Conservation (phyloP, 2,329 filamentous ascomycete species). For the Colletotrichum lindemuthianum region DNA sequence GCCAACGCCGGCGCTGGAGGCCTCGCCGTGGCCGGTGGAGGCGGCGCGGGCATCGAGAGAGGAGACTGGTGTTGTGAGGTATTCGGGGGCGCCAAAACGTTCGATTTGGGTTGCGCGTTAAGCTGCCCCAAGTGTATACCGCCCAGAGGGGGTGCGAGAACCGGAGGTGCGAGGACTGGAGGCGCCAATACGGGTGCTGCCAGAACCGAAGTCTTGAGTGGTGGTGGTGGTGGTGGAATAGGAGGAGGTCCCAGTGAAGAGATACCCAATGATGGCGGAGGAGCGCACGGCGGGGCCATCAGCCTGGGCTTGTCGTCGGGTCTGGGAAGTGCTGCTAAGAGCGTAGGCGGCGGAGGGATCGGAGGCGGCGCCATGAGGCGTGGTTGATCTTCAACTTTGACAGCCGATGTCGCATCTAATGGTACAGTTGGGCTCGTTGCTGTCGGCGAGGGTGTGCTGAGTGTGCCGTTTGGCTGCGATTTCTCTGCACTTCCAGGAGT, state of each 20-base stretch:
- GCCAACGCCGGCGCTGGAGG: constrained; percentile 36
- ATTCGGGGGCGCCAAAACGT: constrained; percentile 57
- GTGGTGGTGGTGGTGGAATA: constrained; percentile 23
- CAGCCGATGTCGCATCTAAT: not conserved
- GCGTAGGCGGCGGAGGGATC: constrained; percentile 26
- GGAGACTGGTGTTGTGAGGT: constrained; percentile 50
- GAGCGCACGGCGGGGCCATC: constrained; percentile 33
- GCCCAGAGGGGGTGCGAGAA: constrained; percentile 49
- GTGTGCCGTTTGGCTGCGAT: not conserved
- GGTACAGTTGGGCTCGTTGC: not conserved
- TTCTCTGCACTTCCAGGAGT: constrained; percentile 1
- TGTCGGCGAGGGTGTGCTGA: constrained; percentile 4
- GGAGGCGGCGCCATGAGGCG: constrained; percentile 25
- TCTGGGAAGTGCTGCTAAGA: constrained; percentile 40
- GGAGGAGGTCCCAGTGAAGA: constrained; percentile 21
- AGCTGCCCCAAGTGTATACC: constrained; percentile 41
- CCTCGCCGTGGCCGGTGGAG: constrained; percentile 39
- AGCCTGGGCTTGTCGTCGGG: constrained; percentile 38
- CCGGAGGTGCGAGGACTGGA: constrained; percentile 49
- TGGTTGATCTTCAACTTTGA: constrained; percentile 30
- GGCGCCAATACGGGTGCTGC: constrained; percentile 47
- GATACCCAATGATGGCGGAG: constrained; percentile 13
- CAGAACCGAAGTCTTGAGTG: constrained; percentile 42
- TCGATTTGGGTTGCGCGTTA: constrained; percentile 51
- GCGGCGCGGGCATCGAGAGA: constrained; percentile 46